Evolutionary conservation across 2,329 filamentous ascomycete genomes (phyloP).

Genomic region (Botrytis byssoidea): DNA sequence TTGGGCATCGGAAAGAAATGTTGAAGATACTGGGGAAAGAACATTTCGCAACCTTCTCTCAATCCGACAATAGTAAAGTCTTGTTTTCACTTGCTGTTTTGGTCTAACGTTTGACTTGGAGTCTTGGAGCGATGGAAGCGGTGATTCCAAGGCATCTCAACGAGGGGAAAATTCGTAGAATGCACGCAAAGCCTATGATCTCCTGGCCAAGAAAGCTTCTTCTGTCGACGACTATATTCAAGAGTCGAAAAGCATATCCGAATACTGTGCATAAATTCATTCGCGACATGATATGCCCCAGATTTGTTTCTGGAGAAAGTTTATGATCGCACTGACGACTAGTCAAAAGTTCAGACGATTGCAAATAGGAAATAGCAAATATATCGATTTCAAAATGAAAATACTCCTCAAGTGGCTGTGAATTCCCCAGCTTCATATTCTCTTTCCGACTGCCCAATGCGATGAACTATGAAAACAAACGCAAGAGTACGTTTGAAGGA

Average conservation of each 20-base stretch:
- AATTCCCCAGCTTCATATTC: neutral
- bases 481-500: neutral
- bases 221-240: neutral
- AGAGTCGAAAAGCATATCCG: neutral
- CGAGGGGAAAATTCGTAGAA: neutral
- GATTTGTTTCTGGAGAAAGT: constrained; percentile 1
- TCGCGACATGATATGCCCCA: constrained; percentile 1
- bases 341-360: neutral
- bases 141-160: neutral
- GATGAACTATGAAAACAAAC: neutral
- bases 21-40: too few relatives aligned
- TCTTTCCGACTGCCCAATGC: neutral
- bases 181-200: neutral
- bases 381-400: neutral
- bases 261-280: neutral
- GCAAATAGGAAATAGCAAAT: neutral
- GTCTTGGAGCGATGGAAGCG: neutral
- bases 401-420: neutral
- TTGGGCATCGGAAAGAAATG: neutral
- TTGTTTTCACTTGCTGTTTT: neutral
- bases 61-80: neutral
- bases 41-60: neutral
- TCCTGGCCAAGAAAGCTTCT: constrained; percentile 10
- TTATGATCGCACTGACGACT: neutral
- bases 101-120: neutral